These are phyloP conservation scores for Diversispora eburnea DNA, from an alignment of 192 early-diverging fungal species.

Conservation along the genomic window DNA sequence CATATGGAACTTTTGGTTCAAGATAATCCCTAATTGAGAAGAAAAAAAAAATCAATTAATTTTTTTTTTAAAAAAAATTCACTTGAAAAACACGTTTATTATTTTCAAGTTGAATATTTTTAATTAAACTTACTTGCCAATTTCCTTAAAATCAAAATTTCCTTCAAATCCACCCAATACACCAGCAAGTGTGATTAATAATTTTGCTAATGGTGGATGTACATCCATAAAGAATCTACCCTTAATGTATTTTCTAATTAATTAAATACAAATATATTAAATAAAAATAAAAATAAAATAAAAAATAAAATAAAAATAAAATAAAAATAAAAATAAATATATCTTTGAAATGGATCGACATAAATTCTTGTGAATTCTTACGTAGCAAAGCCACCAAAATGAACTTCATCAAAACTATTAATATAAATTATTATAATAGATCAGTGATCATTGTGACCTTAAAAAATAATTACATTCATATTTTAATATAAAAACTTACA, in stretches of 20 bases:
- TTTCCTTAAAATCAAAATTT: constrained; percentile 88
- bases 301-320: constrained; percentile 40
- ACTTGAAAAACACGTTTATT: neutral
- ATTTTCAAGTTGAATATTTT: neutral
- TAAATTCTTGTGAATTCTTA: neutral
- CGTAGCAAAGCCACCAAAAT: constrained; percentile 94
- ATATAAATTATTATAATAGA: neutral
- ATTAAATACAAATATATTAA: neutral
- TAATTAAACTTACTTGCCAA: constrained; percentile 61
- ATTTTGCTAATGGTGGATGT: constrained; percentile 91
- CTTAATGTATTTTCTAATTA: constrained; percentile 68
- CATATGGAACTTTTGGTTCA: constrained; percentile 83
- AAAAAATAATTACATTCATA: neutral
- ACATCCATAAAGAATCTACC: constrained; percentile 92
- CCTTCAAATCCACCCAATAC: constrained; percentile 86
- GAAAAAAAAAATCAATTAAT: neutral
- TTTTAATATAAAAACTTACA: constrained; percentile 37
- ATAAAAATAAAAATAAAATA: no score
- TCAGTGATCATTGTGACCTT: neutral
- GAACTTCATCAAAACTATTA: constrained; percentile 93
- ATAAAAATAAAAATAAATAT: neutral
- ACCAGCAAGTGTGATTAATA: constrained; percentile 78
- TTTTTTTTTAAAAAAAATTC: neutral
- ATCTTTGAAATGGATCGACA: neutral
- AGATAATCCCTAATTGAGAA: constrained; percentile 69